Base-by-base conservation (phyloP, 2,329 filamentous ascomycete species). In the Stagonosporopsis tanaceti region DNA sequence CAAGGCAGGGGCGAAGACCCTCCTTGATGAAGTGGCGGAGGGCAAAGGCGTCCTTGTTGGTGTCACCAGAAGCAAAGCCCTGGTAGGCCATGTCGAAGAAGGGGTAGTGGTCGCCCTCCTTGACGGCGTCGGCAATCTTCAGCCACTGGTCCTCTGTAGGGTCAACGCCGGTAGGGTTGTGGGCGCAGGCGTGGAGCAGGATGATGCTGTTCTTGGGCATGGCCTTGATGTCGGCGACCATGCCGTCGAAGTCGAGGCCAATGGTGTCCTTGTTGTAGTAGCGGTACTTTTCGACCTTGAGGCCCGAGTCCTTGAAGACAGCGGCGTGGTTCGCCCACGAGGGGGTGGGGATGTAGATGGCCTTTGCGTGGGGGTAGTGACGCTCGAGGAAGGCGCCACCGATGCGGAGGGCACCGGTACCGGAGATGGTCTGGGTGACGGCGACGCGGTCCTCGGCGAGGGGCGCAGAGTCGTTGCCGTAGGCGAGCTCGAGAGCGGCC, bases 201-300 rank as follows among this genome's bases (percentile, higher is more conserved):
- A 99, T 89, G 70, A 96, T 88, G 81, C 91, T 96, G 78, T 89
- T 89, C 78, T 89, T 87, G 69, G 93, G 93, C 56, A 94, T 92
- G 67, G 85, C 87, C 84, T 96, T 93, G 82, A 99, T 89, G 78
- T 98, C 93, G 72, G 86, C 89, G 59, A 97, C 76, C 85, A 99
- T 87, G 72, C 95, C 95, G 68, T 96, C 92, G 74, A 97, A 98
- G 85, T 99, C 95, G 65, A 99, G 89, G 54, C 93, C 93, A 76
- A 97, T 98, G 75, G 94, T 98, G 77, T 97, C 89, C 85, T 96
- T 96, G 88, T 98, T 92, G 85, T 98, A 99, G 88, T 99, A 99
- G 72, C 92, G 87, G 86, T 99, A 99, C 82, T 93, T 92, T 82
- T 93, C 88, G 62, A 98, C 93, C 80, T 91, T 86, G 65, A 99